Evolutionary conservation across 371 early-diverging fungal species (phyloP), one percentile per base, ranked within the genome.

Genomic region (Blakeslea trispora): DNA sequence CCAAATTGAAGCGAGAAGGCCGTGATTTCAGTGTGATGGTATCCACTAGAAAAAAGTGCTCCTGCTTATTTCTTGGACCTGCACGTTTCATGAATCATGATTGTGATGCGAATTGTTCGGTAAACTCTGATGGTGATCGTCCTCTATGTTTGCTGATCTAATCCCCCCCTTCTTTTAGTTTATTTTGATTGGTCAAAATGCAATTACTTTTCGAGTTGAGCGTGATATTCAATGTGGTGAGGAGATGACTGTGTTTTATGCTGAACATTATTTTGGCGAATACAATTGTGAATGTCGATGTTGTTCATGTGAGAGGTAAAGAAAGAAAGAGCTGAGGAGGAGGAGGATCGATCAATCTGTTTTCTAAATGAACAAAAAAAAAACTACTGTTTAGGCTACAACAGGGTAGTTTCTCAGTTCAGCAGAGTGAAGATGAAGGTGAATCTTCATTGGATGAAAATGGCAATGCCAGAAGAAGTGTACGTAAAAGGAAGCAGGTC

Each of bases 51-150:
- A 72, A 80, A 31, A 81, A 81, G 7, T 66, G 74, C 45, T 82
- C 83, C 61, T 90, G 88, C 44, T 60, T 95, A 17, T 90, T 95
- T 51, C 74, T 94, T 5, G 96, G 96, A 4, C 96, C 96, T 8
- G 96, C 92, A 0, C 81, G 95, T 5, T 95, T 96, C 70, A 90
- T 91, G 35, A 95, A 96, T 65, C 96, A 96, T 67, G 95, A 96
- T 63, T 96, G 96, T 64, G 69, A 87, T 48, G 82, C 95, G 0
- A 95, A 93, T 55, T 85, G 87, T 58, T 72, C 75, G 57, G 82
- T 83, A 63, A 24, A 19, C n/a, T n/a, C 11, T 28, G 28, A 28
- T 28, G 28, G 28, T 7, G 5, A 40, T 15, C 9, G 7, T 19
- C 2, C 23, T 31, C 7, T 6, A 15, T 49, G 11, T 14, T 19